A percentile compares a stretch with the other conserved stretches of the same genome.
Conservation (phyloP, 2,329 filamentous ascomycete species). For the Capronia coronata region DNA sequence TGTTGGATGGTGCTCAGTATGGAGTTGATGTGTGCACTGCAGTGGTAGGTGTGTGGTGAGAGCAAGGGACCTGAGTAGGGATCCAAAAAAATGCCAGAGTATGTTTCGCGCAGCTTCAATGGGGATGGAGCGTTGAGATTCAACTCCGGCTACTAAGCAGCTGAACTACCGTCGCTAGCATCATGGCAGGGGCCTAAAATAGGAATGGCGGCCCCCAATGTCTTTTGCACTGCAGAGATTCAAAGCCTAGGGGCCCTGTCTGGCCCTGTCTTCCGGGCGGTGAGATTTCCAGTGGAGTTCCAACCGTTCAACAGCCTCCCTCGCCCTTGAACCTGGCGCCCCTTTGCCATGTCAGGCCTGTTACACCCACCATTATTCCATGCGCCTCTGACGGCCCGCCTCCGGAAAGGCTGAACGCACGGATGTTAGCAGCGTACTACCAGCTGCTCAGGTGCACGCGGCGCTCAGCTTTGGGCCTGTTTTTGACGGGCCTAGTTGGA, state of each 20-base stretch:
- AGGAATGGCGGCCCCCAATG: slow-evolving; percentile 27
- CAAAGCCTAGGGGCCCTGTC: neutral
- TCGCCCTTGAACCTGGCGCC: neutral
- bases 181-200: slow-evolving; percentile 19
- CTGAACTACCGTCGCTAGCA: slow-evolving; percentile 7
- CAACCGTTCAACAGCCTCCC: neutral
- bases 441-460: too few species aligned
- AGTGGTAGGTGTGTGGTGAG: slow-evolving; percentile 20
- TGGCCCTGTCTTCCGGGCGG: slow-evolving; percentile 9
- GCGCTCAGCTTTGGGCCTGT: neutral
- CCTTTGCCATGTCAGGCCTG: too few species aligned
- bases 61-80: too few species aligned
- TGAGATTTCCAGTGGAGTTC: slow-evolving; percentile 16
- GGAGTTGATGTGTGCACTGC: slow-evolving; percentile 7
- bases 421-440: too few species aligned
- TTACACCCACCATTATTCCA: neutral
- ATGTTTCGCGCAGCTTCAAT: neutral
- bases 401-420: slow-evolving; percentile 7
- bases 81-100: neutral
- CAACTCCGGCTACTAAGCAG: slow-evolving; percentile 20
- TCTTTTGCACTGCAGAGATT: neutral
- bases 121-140: slow-evolving; percentile 5
- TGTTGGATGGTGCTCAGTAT: neutral
- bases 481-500: slow-evolving; percentile 3
- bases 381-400: slow-evolving; percentile 3